Evolutionary conservation across 2,329 filamentous ascomycete genomes (phyloP).

Genomic region (Penicillium brasilianum): DNA sequence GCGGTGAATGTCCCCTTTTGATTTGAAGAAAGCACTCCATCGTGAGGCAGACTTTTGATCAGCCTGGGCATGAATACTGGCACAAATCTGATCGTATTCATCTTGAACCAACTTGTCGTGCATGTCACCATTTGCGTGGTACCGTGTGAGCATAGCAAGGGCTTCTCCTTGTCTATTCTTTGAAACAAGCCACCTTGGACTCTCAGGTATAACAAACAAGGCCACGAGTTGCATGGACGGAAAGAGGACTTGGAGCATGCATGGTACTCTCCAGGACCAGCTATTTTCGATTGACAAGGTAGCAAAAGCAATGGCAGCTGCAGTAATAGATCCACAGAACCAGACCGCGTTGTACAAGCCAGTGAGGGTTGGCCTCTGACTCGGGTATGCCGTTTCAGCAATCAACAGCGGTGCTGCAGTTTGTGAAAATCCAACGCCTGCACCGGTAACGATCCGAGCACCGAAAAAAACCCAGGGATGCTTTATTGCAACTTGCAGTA

Average conservation of each 20-base stretch:
- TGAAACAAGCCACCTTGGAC: slow-evolving; percentile 66
- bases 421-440: slow-evolving; percentile 45
- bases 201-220: slow-evolving; percentile 64
- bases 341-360: slow-evolving; percentile 40
- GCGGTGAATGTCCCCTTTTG: slow-evolving; percentile 27
- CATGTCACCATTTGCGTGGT: slow-evolving; percentile 59
- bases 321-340: slow-evolving; percentile 32
- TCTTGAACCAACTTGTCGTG: slow-evolving; percentile 32
- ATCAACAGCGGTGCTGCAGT: slow-evolving; percentile 37
- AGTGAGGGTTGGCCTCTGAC: slow-evolving; percentile 35
- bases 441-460: slow-evolving; percentile 40
- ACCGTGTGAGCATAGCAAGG: slow-evolving; percentile 61
- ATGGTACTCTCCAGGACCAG: slow-evolving; percentile 63
- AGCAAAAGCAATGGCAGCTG: slow-evolving; percentile 23
- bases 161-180: slow-evolving; percentile 64
- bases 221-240: slow-evolving; percentile 55
- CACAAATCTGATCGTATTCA: slow-evolving; percentile 34
- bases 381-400: slow-evolving; percentile 38
- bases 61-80: slow-evolving; percentile 26
- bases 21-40: slow-evolving; percentile 28
- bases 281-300: slow-evolving; percentile 24
- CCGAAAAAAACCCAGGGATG: slow-evolving; percentile 35
- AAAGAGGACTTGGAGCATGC: slow-evolving; percentile 58
- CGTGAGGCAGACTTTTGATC: slow-evolving; percentile 20
- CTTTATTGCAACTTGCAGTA: slow-evolving; percentile 31